Evolutionary conservation across 1,139 yeast genomes (phyloP).

Genomic region (Debaryomyces udenii): DNA sequence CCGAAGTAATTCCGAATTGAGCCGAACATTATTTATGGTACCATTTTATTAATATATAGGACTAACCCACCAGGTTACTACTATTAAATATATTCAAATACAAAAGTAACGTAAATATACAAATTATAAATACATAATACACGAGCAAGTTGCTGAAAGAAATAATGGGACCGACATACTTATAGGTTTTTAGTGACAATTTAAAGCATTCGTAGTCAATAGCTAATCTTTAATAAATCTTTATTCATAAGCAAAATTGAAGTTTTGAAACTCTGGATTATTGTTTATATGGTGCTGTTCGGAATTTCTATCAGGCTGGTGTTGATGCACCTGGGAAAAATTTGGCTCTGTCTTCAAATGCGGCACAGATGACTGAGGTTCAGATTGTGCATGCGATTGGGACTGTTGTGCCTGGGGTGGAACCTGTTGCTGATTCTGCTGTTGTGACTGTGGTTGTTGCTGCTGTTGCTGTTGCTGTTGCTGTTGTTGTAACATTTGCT

Average conservation of each 20-base stretch:
- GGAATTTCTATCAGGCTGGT: conserved; percentile 5
- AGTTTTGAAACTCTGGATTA: conserved; percentile 12
- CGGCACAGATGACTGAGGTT: conserved; percentile 3
- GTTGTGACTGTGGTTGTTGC: conserved; percentile 6
- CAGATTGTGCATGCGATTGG: conserved; percentile 11
- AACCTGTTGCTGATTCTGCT: conserved; percentile 14
- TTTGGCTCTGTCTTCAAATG: conserved; percentile 3
- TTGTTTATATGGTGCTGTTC: conserved; percentile 7
- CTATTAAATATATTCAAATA: not conserved
- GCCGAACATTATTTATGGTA: conserved; percentile 2
- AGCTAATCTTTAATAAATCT: not conserved
- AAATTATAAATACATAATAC: conserved; percentile 3
- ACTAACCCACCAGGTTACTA: not conserved
- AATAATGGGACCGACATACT: not conserved
- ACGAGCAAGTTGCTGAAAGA: conserved; percentile 1
- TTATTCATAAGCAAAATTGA: conserved; percentile 14
- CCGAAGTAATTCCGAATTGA: conserved; percentile 6
- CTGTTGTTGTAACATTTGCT: conserved; percentile 20
- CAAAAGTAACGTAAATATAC: conserved; percentile 3
- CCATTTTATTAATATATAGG: not conserved
- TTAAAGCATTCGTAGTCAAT: too few relatives aligned
- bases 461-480: conserved; percentile 15
- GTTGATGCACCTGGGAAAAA: conserved; percentile 4
- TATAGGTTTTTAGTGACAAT: not conserved
- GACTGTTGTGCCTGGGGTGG: conserved; percentile 18